Evolutionary conservation across 805 yeast genomes (phyloP), one percentile per base, ranked within the genome.

Genomic region (Spathaspora boniae): DNA sequence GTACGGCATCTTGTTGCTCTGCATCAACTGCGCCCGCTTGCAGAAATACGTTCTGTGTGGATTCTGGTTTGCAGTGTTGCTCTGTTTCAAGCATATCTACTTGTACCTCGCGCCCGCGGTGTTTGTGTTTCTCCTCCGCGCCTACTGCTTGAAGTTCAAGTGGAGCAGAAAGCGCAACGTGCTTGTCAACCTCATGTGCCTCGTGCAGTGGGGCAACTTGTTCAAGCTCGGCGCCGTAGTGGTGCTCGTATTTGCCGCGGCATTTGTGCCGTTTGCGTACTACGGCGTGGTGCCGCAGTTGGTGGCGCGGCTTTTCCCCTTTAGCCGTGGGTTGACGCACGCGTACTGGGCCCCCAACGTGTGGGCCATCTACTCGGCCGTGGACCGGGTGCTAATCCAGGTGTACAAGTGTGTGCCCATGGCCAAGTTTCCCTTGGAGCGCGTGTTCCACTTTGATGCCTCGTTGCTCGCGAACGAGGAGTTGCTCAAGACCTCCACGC

Each of bases 331-430:
- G 1, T 69, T 93, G 24, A 93, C 97, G 4, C 98, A 93, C 60
- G 96, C 98, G 0, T 93, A 93, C 62, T 93, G 98, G 98, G 98
- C 98, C 1, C 98, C 99, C 11, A 93, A 93, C 51, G 67, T 88
- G 31, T 93, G 99, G 99, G 96, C 98, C 0, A 48, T 91, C 7
- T 93, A 93, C 59, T 85, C 97, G 2, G 82, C 86, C 45, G 41
- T 72, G 9, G 99, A 93, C 58, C 70, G 95, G 39, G 51, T 81
- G 0, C 65, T 88, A 38, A 70, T 82, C 12, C 69, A 70, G 36
- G 38, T 72, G 4, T 65, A 66, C 43, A 50, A 54, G 24, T 50
- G 48, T 16, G 38, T 65, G n/a, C 68, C 73, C 1, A 34, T 64
- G 20, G 24, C 58, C 3, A 56, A 54, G 20, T 42, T 44, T 9